These are phyloP conservation scores for Beverwykella pulmonaria DNA, from an alignment of 495 filamentous ascomycete genomes.

Conservation along the genomic window DNA sequence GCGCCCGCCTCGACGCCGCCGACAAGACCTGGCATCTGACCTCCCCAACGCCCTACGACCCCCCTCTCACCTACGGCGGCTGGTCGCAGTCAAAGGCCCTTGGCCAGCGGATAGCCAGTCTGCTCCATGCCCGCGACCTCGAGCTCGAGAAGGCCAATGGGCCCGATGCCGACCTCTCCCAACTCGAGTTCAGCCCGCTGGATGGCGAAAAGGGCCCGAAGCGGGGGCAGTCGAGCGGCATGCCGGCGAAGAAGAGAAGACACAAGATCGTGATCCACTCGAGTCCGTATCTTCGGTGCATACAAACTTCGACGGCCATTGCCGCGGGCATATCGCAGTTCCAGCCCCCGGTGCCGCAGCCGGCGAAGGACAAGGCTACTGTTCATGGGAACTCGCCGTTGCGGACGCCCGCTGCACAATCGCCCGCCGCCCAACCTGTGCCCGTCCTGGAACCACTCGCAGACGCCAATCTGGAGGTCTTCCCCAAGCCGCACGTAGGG, in stretches of 20 bases:
- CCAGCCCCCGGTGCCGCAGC: constrained; percentile 32
- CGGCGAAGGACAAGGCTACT: constrained; percentile 11
- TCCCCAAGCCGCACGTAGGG: constrained; percentile 14
- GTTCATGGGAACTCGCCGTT: constrained; percentile 25
- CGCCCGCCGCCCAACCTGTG: constrained; percentile 28
- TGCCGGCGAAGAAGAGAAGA: constrained; percentile 47
- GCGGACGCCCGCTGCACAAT: constrained; percentile 10
- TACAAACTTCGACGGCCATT: constrained; percentile 90
- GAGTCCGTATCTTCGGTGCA: constrained; percentile 88
- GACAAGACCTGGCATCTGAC: constrained; percentile 94
- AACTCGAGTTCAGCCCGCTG: constrained; percentile 4
- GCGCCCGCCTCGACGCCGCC: constrained; percentile 86
- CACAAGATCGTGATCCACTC: constrained; percentile 86
- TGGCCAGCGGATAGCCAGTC: constrained; percentile 74
- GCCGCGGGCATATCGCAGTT: constrained; percentile 82
- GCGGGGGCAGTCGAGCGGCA: not conserved
- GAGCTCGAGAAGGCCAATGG: constrained; percentile 11
- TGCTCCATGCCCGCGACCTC: constrained; percentile 60
- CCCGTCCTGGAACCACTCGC: constrained; percentile 25
- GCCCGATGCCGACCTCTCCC: constrained; percentile 24
- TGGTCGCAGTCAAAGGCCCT: constrained; percentile 83
- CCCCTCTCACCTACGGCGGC: constrained; percentile 91
- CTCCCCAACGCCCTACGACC: constrained; percentile 94
- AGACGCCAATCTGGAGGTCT: constrained; percentile 17
- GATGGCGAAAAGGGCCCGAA: constrained; percentile 10